Percentiles rank a stretch among this genome's conserved stretches.
These are phyloP conservation scores for Elasticomyces elasticus DNA, from an alignment of 495 filamentous ascomycete species.

Conservation along the genomic window DNA sequence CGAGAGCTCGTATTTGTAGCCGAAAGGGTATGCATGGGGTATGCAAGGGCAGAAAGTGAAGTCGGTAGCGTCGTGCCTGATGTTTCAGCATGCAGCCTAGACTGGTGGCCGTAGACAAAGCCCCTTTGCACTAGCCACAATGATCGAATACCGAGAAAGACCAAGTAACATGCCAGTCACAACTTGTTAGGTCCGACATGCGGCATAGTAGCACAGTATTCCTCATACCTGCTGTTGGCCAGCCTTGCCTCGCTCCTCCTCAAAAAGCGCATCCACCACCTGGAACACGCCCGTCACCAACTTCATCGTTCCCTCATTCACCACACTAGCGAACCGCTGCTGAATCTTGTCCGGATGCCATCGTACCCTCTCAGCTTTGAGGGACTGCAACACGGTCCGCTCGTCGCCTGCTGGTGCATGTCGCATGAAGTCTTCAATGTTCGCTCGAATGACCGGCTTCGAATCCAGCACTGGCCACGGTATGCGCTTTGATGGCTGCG, in stretches of 20 bases:
- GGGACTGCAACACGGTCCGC: conserved; percentile 25
- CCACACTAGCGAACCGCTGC: conserved; percentile 64
- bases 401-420: conserved; percentile 33
- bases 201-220: background rate
- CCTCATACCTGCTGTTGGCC: background rate
- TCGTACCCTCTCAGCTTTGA: conserved; percentile 78
- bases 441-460: conserved; percentile 13
- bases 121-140: no score
- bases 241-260: conserved; percentile 18
- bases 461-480: conserved; percentile 17
- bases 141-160: no score
- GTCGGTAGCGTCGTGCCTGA: no score
- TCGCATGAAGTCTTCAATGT: conserved; percentile 44
- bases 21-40: no score
- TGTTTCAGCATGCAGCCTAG: no score
- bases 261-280: conserved; percentile 76
- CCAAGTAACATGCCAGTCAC: no score
- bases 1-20: no score
- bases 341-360: conserved; percentile 99
- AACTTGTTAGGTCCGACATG: no score
- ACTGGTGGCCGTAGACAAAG: no score
- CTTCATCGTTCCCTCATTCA: conserved; percentile 60
- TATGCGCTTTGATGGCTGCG: conserved; percentile 12
- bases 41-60: no score
- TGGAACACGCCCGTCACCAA: conserved; percentile 87